phyloP scores from a whole-genome alignment of 768 basidiomycete species.

The Epithele typhae region DNA sequence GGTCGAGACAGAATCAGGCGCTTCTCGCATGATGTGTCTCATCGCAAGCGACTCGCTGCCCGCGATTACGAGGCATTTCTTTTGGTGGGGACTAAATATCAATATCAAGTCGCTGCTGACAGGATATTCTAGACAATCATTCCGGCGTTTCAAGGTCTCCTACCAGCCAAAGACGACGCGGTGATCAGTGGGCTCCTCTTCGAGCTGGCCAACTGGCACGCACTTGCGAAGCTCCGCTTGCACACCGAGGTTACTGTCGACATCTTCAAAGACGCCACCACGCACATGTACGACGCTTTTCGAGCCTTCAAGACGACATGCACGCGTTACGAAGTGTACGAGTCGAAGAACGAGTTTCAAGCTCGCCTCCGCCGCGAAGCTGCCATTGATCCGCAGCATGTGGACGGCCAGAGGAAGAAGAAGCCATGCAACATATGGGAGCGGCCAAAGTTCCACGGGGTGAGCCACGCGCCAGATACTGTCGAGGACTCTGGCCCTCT shows the following conservation, averaged over 20 bases:
- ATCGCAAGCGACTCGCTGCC: conserved; percentile 24
- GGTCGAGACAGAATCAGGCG: conserved; percentile 21
- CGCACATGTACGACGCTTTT: conserved; percentile 29
- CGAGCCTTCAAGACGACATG: conserved; percentile 10
- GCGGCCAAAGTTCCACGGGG: conserved; percentile 25
- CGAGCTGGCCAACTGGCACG: conserved; percentile 33
- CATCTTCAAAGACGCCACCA: conserved; percentile 22
- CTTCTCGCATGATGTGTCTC: conserved; percentile 21
- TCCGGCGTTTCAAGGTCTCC: conserved; percentile 26
- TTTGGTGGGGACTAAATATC: conserved; percentile 10
- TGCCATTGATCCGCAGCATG: not conserved
- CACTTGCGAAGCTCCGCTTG: conserved; percentile 35
- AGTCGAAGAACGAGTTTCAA: not conserved
- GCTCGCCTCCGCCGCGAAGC: no score
- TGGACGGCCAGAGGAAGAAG: not conserved
- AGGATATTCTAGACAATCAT: conserved; percentile 16
- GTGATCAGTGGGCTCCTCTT: conserved; percentile 32
- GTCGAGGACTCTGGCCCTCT: conserved; percentile 17
- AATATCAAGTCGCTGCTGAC: no score
- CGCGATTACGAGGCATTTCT: conserved; percentile 27
- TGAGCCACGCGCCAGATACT: conserved; percentile 14
- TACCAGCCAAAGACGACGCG: conserved; percentile 14
- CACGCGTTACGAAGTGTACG: not conserved
- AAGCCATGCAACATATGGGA: conserved; percentile 13
- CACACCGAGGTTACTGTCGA: conserved; percentile 32